Percentiles rank a stretch among this genome's conserved stretches.
These are phyloP conservation scores for Ceratorhiza oryzae-sativae DNA, from an alignment of 1,284 basidiomycete genomes.

Conservation along the genomic window DNA sequence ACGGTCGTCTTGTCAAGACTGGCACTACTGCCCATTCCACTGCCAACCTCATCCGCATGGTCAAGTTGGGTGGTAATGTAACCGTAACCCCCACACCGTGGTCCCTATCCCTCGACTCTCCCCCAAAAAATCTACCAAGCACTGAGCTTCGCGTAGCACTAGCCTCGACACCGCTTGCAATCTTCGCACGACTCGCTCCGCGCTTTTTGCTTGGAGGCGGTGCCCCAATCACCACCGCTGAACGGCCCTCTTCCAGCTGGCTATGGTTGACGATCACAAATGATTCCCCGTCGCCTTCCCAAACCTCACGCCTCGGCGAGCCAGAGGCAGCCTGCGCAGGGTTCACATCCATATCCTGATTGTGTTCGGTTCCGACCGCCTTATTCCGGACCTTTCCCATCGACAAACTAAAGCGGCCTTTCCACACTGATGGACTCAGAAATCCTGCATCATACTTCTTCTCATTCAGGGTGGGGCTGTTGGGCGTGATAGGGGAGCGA, in stretches of 20 bases:
- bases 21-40: not conserved
- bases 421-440: slow-evolving; percentile 18
- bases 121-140: slow-evolving; percentile 14
- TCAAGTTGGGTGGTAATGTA: slow-evolving; percentile 32
- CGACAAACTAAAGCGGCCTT: not conserved
- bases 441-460: slow-evolving; percentile 12
- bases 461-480: slow-evolving; percentile 17
- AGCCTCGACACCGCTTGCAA: slow-evolving; percentile 4
- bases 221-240: slow-evolving; percentile 10
- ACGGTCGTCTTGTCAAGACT: slow-evolving; percentile 2
- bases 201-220: slow-evolving; percentile 35
- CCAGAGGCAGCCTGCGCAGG: not conserved
- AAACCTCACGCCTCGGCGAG: slow-evolving; percentile 24
- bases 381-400: not conserved
- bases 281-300: not conserved
- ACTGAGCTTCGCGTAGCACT: slow-evolving; percentile 1
- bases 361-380: not conserved
- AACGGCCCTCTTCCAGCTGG: slow-evolving; percentile 4
- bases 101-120: slow-evolving; percentile 1
- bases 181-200: not conserved
- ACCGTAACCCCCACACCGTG: slow-evolving; percentile 31
- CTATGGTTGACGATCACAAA: not conserved
- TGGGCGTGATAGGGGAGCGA: slow-evolving; percentile 18
- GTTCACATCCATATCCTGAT: slow-evolving; percentile 16
- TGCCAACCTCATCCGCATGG: not conserved